Percentiles rank a stretch among this genome's conserved stretches.
These are phyloP conservation scores for Decorospora gaudefroyi DNA, from an alignment of 2,329 filamentous ascomycete genomes.

Conservation along the genomic window DNA sequence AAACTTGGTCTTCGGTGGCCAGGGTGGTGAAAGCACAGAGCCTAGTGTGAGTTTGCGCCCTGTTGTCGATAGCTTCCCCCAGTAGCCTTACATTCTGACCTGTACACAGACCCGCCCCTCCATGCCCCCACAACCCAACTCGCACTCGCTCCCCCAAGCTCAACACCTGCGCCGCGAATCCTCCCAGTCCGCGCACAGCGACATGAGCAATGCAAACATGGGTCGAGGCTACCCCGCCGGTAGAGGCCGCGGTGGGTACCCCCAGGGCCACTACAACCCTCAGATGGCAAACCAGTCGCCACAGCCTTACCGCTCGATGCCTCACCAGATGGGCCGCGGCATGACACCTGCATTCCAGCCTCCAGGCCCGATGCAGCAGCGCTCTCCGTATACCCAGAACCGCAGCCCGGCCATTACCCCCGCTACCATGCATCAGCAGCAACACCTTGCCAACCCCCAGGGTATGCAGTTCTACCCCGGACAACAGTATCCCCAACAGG, in stretches of 20 bases:
- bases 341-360: constrained; percentile 59
- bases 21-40: constrained; percentile 70
- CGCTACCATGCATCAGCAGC: constrained; percentile 68
- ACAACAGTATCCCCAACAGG: constrained; percentile 64
- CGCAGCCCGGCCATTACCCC: constrained; percentile 61
- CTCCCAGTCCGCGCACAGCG: constrained; percentile 77
- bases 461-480: constrained; percentile 67
- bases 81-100: constrained; percentile 19
- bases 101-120: constrained; percentile 68
- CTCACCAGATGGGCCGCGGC: constrained; percentile 56
- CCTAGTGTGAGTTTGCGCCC: constrained; percentile 65
- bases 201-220: constrained; percentile 65
- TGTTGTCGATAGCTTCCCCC: not conserved
- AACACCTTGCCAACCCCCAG: constrained; percentile 54
- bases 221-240: constrained; percentile 48
- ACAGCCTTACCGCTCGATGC: constrained; percentile 57
- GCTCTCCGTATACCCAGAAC: constrained; percentile 63
- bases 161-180: constrained; percentile 85
- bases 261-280: constrained; percentile 55
- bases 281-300: constrained; percentile 53
- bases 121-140: constrained; percentile 55
- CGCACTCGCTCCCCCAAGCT: constrained; percentile 59
- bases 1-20: constrained; percentile 80
- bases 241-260: constrained; percentile 55
- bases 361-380: constrained; percentile 58